phyloP scores from a whole-genome alignment of 2,329 filamentous ascomycete genomes.

The Pestalotiopsis sp. region DNA sequence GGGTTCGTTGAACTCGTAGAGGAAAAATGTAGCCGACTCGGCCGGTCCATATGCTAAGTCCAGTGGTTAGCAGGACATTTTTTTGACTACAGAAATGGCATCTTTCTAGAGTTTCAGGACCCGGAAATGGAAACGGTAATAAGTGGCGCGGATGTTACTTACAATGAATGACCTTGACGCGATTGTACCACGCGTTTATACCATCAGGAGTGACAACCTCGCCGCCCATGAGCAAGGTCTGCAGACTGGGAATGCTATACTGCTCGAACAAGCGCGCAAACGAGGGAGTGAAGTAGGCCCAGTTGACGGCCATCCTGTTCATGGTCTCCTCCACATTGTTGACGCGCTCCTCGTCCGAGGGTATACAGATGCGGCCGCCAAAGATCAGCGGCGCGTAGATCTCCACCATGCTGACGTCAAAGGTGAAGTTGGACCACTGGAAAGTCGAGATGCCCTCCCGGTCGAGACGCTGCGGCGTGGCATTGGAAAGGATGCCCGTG shows the following conservation, averaged over 20 bases:
- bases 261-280: conserved; percentile 6
- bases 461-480: conserved; percentile 3
- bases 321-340: conserved; percentile 5
- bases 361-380: conserved; percentile 6
- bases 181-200: conserved; percentile 5
- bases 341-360: conserved; percentile 11
- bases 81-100: not conserved
- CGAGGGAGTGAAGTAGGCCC: conserved; percentile 4
- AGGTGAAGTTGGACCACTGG: conserved; percentile 8
- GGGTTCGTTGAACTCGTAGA: not conserved
- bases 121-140: not conserved
- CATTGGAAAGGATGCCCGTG: conserved; percentile 4
- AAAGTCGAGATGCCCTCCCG: conserved; percentile 3
- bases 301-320: conserved; percentile 5
- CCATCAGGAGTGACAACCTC: conserved; percentile 20
- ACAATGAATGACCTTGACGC: conserved; percentile 8
- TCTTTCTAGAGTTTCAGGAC: not conserved
- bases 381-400: conserved; percentile 6
- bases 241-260: conserved; percentile 16
- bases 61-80: not conserved
- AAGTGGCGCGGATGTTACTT: not conserved
- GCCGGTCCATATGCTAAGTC: conserved; percentile 38
- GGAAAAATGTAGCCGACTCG: conserved; percentile 22
- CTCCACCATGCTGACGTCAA: conserved; percentile 9
- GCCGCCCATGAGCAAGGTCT: conserved; percentile 21